Evolutionary conservation across 1,284 basidiomycete genomes (phyloP), one percentile per base, ranked within the genome.

Genomic region (Fomitopsis palustris): DNA sequence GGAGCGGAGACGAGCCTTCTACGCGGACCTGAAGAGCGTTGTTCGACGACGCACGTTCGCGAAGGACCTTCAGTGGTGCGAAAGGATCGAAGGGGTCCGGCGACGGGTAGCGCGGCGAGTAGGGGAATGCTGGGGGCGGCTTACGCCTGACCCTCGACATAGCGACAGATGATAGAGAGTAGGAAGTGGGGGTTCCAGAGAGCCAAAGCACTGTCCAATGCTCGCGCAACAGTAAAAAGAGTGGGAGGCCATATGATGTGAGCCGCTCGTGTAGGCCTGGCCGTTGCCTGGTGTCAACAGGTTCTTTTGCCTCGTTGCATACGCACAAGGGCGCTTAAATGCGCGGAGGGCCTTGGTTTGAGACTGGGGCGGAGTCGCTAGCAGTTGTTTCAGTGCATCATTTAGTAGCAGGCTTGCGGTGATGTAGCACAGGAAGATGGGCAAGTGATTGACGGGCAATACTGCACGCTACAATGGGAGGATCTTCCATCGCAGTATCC

Each of bases 11-110:
- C 17, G 64, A 64, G 25, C 62, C 54, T 6, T 65, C 54, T 0
- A 67, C 65, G 21, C 55, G 54, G 14, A 49, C 39, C 16, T 42
- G 42, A 43, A 64, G 63, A 12, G 53, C 71, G 58, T 64, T 76
- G 66, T 61, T 71, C 43, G 66, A 77, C 19, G 69, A 63, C 10
- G 70, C 71, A 45, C 73, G 71, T 51, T 70, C 66, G 43, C 82
- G 77, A 17, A 85, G 71, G 10, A 78, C 77, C 68, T 77, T 80
- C 35, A 85, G 75, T 5, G 83, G 78, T 1, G 79, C 81, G 65
- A 84, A 84, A 1, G 82, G 83, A 66, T 85, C 81, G 21, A 61
- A 63, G 19, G 82, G 82, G 68, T 85, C 82, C 27, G 81, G 81
- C 3, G 71, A 66, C 10, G 83, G 83, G 66, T 84, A 85, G 53